Base-by-base conservation (phyloP, 140 eudicot species). In the Senecio squalidus region DNA sequence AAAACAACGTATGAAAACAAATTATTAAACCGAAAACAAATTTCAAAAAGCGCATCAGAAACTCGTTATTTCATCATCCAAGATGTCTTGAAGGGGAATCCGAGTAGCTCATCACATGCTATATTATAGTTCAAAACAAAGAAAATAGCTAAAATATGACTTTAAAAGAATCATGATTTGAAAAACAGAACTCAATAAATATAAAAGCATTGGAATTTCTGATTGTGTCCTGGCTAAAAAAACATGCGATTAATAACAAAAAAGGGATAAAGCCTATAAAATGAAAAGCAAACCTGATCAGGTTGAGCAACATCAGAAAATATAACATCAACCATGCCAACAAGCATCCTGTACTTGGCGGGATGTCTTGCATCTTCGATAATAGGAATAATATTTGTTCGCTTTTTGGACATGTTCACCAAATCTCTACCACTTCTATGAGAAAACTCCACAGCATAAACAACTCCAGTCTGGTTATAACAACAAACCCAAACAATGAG, bases 221-320 rank as follows among this genome's bases (percentile, higher is more conserved):
- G n/a, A n/a, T n/a, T n/a, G n/a, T n/a, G n/a, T n/a, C n/a, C n/a
- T n/a, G n/a, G n/a, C n/a, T 46, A 8, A 34, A 30, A 30, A 34
- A 34, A 34, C 0, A 14, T 14, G 8, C 11, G 11, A 34, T 7
- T 34, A 34, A 7, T 1, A 34, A 9, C 14, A 34, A 9, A 34
- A 7, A 14, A 34, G 13, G 6, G 36, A n/a, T n/a, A n/a, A n/a
- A 14, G 6, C 22, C 5, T 2, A 11, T 17, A 10, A 33, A 2
- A 70, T 4, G 13, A 0, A 60, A 62, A 44, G 36, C 80, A 73
- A 36, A 90, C 96, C 88, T 89, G 95, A 61, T 89, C 95, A 54
- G 97, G 95, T 76, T 84, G 97, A 60, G 98, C 98, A 86, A 91
- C 96, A 76, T 91, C 96, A 68, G 96, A 83, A 70, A 91, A 91